Evolutionary conservation across 108 stramenopile species (phyloP), one percentile per base, ranked within the genome.

Genomic region (Nitzschia sp.): DNA sequence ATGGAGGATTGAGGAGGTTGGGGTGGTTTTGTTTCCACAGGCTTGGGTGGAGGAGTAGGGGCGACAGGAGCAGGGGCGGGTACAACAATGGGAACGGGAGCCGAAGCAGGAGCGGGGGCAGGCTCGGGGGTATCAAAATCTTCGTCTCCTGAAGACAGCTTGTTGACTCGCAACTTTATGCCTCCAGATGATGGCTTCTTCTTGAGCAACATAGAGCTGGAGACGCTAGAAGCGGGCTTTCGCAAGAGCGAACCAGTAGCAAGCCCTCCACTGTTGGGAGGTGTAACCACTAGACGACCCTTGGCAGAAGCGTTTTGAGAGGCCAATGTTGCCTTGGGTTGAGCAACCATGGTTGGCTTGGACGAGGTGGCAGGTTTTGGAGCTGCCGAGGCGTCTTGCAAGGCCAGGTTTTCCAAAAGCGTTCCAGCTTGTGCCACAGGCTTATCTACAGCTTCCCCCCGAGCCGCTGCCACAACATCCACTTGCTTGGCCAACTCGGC

Each of bases 401-500:
- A 71, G 54, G 87, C 82, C 39, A 88, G 57, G 67, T 89, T 90
- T 19, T 80, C 79, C 50, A 89, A 59, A 46, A 91, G 59, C 12
- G 34, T 69, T 8, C 73, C 72, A 7, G 50, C 67, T 8, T 69
- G 65, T 10, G 43, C 57, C 44, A 57, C 79, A 0, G 53, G 41
- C 10, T 54, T 21, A 22, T 52, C 63, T 26, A 24, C 55, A 12
- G 66, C 86, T 74, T 90, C 89, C 20, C 90, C 89, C 25, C 88
- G 75, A 41, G 82, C 70, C 17, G 70, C 79, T 6, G 79, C 79
- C 41, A 70, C 69, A 1, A 73, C 84, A 26, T 87, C 86, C 3
- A 90, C 73, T 64, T 85, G 57, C 57, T 88, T 92, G 8, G 65
- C 76, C 59, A 95, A 66, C 57, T 95, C 89, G 7, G 79, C 80